phyloP scores from a whole-genome alignment of 192 early-diverging fungal genomes.

The Linnemannia hyalina region DNA sequence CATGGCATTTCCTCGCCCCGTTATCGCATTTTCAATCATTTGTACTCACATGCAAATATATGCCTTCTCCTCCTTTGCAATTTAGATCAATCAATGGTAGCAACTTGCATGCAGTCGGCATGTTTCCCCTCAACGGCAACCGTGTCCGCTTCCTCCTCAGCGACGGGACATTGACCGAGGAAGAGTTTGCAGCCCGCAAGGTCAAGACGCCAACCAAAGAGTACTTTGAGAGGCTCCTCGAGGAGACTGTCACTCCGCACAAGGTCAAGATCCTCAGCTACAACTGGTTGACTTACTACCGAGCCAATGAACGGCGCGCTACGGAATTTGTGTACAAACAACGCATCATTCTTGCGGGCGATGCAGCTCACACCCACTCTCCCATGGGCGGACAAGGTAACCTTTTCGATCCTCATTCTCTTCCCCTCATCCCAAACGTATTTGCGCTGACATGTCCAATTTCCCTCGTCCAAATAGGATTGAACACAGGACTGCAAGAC shows the following conservation, averaged over 20 bases:
- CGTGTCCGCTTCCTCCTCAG: slow-evolving; percentile 1
- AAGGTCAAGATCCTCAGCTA: background rate
- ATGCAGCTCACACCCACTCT: slow-evolving; percentile 48
- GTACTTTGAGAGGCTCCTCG: slow-evolving; percentile 12
- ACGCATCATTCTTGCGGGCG: slow-evolving; percentile 43
- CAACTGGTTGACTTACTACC: slow-evolving; percentile 33
- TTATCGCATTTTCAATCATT: background rate
- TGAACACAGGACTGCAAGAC: slow-evolving; percentile 64
- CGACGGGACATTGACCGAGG: background rate
- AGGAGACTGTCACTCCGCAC: background rate
- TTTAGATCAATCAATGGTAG: background rate
- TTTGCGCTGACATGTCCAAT: too few relatives aligned
- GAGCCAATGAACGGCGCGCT: slow-evolving; percentile 22
- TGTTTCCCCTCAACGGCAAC: slow-evolving; percentile 1
- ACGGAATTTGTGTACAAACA: slow-evolving; percentile 11
- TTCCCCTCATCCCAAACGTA: too few relatives aligned
- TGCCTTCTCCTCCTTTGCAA: background rate
- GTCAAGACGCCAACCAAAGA: background rate
- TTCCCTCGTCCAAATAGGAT: slow-evolving; percentile 16
- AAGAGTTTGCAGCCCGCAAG: background rate
- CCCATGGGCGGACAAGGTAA: slow-evolving; percentile 50
- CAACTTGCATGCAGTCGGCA: background rate
- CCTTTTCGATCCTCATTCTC: too few relatives aligned
- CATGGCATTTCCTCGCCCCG: background rate
- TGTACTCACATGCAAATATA: background rate